Evolutionary conservation across 1,284 basidiomycete species (phyloP), one percentile per base, ranked within the genome.

Genomic region (Leucoagaricus sp.): DNA sequence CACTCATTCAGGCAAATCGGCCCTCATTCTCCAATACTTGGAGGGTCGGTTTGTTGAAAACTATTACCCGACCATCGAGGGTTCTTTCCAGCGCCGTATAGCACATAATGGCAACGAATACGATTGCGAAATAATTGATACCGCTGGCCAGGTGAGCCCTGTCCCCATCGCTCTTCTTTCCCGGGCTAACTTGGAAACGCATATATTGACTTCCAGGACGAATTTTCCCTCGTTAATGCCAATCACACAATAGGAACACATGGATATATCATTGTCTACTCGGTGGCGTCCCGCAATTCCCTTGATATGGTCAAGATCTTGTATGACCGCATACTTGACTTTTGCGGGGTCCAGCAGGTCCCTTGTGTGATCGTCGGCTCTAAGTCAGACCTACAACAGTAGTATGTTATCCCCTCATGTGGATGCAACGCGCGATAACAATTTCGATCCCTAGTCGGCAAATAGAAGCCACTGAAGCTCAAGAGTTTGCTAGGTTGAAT

Each of bases 341-440:
- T 94, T 71, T 93, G 91, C 52, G 96, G 95, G 50, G 84, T 91
- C 55, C 87, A 89, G 59, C 84, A 86, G 60, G 91, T 98, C 45
- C 96, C 96, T 15, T 96, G 95, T 73, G 94, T 99, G 47, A 87
- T 99, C 60, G 96, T 97, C 28, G 96, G 96, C 15, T 92, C 96
- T 67, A 98, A 98, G 83, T 83, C 81, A 53, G 96, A 99, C 76
- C 75, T 98, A 69, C 79, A 75, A 69, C 80, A 69, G 71, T 91
- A 80, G 89, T 93, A 71, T 68, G 78, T 59, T n/a, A 28, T 13
- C n/a, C 36, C 12, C 19, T 42, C 23, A 49, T 6, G 55, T 50
- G 25, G 31, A 26, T 45, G 25, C 17, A 10, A 59, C 25, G 46
- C 31, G 29, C 13, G 17, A 34, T 44, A 15, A 29, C 44, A 41